Percentiles rank a stretch among this genome's conserved stretches.
Evolutionary conservation across 2,329 filamentous ascomycete species (phyloP).

Genomic region (Pseudocercospora cruenta): DNA sequence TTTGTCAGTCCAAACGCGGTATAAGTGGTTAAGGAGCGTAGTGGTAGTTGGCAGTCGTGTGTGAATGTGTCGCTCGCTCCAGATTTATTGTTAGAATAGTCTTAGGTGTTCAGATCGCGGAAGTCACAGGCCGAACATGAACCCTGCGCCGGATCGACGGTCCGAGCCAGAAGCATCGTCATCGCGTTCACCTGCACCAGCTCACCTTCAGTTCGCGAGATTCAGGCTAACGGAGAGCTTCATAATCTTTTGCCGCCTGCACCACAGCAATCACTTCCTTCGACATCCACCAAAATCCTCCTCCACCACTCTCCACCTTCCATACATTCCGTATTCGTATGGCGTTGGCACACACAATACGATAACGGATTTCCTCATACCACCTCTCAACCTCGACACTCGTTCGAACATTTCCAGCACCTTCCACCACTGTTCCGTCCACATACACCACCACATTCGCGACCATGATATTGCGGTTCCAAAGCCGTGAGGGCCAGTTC

Average conservation of each 20-base stretch:
- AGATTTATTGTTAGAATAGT: constrained; percentile 5
- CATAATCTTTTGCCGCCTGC: constrained; percentile 16
- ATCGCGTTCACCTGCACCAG: neutral
- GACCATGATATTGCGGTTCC: constrained; percentile 80
- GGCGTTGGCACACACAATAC: neutral
- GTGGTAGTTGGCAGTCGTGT: constrained; percentile 3
- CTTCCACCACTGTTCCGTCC: constrained; percentile 9
- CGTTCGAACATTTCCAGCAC: constrained; percentile 5
- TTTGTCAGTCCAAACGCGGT: neutral
- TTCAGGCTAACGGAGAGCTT: neutral
- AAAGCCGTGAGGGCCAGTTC: constrained; percentile 90
- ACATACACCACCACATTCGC: no score
- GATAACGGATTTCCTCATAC: constrained; percentile 6
- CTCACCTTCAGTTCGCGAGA: constrained; percentile 4
- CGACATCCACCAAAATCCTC: constrained; percentile 1
- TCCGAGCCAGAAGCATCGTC: neutral
- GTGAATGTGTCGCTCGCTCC: constrained; percentile 1
- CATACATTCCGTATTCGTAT: neutral
- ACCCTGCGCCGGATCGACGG: neutral
- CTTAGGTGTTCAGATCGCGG: constrained; percentile 10
- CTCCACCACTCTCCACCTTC: constrained; percentile 3
- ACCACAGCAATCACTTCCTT: neutral
- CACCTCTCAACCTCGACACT: constrained; percentile 9
- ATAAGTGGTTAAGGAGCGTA: constrained; percentile 13
- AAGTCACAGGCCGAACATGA: constrained; percentile 7